phyloP scores from a whole-genome alignment of 768 basidiomycete species.

The Suillus placidus region DNA sequence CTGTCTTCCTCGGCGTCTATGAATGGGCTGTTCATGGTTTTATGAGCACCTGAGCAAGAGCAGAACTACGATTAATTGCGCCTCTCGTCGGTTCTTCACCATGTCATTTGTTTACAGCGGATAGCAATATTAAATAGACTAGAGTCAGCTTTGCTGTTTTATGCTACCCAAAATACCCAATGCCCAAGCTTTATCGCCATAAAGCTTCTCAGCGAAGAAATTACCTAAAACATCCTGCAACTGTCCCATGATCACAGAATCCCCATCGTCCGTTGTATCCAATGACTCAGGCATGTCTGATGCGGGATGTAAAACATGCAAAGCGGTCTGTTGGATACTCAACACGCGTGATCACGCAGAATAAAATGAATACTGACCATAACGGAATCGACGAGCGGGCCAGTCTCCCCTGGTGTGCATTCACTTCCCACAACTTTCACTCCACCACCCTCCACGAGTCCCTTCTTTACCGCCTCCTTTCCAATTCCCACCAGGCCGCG shows the following conservation, averaged over 20 bases:
- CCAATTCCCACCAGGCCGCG: constrained; percentile 85
- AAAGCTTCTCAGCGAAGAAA: constrained; percentile 59
- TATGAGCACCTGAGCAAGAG: constrained; percentile 21
- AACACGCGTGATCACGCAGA: background rate
- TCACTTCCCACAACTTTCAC: constrained; percentile 75
- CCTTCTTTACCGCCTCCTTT: constrained; percentile 82
- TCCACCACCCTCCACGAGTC: constrained; percentile 79
- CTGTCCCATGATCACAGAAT: constrained; percentile 47
- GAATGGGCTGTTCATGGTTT: constrained; percentile 73
- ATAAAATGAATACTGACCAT: constrained; percentile 47
- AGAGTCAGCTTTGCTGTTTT: constrained; percentile 16
- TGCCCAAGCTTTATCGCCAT: constrained; percentile 67
- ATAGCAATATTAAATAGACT: constrained; percentile 1
- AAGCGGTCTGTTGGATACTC: constrained; percentile 52
- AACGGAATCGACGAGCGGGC: constrained; percentile 57
- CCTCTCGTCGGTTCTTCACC: constrained; percentile 17
- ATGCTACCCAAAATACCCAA: constrained; percentile 50
- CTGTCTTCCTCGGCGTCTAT: constrained; percentile 96
- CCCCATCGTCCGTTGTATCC: constrained; percentile 49
- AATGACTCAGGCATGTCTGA: constrained; percentile 63
- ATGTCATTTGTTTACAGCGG: background rate
- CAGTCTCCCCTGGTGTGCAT: constrained; percentile 36
- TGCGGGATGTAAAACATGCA: constrained; percentile 58
- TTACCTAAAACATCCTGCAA: constrained; percentile 61
- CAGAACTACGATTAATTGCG: background rate